Evolutionary conservation across 345 rosid genomes (phyloP), one percentile per base, ranked within the genome.

Genomic region (Salix koriyanagi): DNA sequence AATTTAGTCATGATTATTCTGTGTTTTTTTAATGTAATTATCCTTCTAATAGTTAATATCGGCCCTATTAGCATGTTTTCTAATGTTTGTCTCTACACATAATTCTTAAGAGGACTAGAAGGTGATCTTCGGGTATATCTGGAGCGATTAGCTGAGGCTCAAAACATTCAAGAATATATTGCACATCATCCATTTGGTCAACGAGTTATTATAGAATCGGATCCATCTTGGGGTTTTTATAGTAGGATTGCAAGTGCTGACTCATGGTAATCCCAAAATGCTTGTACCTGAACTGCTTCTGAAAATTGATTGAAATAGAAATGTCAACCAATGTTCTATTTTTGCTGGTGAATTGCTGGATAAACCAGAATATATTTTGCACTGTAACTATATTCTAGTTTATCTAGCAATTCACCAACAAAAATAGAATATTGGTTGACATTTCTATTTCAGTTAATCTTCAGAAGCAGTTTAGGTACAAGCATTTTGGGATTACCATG

Each of bases 151-250:
- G 89, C 88, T 9, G 81, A 69, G 78, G 90, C 91, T 0, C 85
- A 80, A 16, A 83, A 87, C 62, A 92, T 93, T 80, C 92, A 78
- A 69, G 84, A 88, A 74, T 91, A 78, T 76, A 88, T 93, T 52
- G 81, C 76, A 23, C 81, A 86, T 76, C 86, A 96, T 83, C 96
- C 95, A 65, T 89, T 89, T 71, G 99, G 99, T 70, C 91, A 96
- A 82, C 73, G 73, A 48, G 84, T 92, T 11, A 91, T 94, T 56
- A 87, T 91, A 12, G 81, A 86, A 81, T 71, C 87, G 32, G 77
- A 85, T 39, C 79, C 88, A 18, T 82, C 83, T 32, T 93, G 97
- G 94, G 76, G 74, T 44, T 91, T 81, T 75, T 91, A 92, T 74
- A 70, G 82, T 2, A 86, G 80, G 80, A 77, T 90, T 76, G 18